Evolutionary conservation across 1,139 yeast genomes (phyloP).

Genomic region (Kazachstania sp.): DNA sequence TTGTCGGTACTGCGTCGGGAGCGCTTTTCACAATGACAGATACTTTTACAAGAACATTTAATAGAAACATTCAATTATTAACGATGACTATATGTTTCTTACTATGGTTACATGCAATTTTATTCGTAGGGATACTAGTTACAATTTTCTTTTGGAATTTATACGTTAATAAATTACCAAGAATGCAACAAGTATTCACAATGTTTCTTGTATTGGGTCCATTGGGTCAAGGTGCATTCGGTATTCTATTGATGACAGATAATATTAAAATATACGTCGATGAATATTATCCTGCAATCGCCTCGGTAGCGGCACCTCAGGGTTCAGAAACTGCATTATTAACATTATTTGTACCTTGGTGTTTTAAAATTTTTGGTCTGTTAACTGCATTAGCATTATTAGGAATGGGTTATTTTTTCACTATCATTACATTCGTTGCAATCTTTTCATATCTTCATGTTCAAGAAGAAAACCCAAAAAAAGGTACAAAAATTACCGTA

Average conservation of each 20-base stretch:
- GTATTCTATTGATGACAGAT: slow-evolving; percentile 51
- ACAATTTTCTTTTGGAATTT: slow-evolving; percentile 53
- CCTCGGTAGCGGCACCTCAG: not conserved
- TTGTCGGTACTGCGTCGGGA: slow-evolving; percentile 66
- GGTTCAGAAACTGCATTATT: slow-evolving; percentile 4
- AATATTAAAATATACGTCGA: slow-evolving; percentile 28
- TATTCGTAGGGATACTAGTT: slow-evolving; percentile 49
- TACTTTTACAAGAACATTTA: slow-evolving; percentile 37
- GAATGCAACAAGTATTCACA: slow-evolving; percentile 39
- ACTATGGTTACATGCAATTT: slow-evolving; percentile 61
- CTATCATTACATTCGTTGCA: slow-evolving; percentile 45
- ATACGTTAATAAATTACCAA: slow-evolving; percentile 52
- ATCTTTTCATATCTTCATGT: slow-evolving; percentile 32
- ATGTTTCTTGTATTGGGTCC: slow-evolving; percentile 59
- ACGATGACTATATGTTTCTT: slow-evolving; percentile 48
- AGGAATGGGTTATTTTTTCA: slow-evolving; percentile 56
- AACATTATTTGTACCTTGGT: slow-evolving; percentile 20
- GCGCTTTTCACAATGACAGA: slow-evolving; percentile 38
- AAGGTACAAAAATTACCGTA: slow-evolving; percentile 15
- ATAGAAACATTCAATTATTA: slow-evolving; percentile 35
- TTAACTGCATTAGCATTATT: slow-evolving; percentile 42
- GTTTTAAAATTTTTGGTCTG: slow-evolving; percentile 28
- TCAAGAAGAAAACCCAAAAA: slow-evolving; percentile 1
- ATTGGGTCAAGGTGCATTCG: slow-evolving; percentile 75
- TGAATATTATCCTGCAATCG: slow-evolving; percentile 13